A percentile compares a stretch with the other conserved stretches of the same genome.
Conservation (phyloP, 2,329 filamentous ascomycete genomes). For the Alternaria conjuncta region DNA sequence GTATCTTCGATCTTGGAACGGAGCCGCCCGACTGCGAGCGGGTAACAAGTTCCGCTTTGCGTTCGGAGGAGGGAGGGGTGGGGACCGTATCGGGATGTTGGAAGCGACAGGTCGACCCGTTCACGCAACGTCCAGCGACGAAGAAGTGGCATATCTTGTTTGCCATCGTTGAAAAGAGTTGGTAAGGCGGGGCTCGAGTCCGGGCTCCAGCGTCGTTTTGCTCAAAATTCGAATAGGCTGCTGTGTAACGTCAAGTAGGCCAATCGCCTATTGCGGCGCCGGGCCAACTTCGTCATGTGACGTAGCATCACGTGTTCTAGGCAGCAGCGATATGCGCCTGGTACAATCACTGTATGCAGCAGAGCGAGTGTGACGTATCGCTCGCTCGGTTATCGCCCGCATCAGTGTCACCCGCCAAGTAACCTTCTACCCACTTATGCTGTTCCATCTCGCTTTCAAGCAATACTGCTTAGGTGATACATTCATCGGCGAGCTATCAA, state of each 20-base stretch:
- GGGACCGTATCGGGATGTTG: neutral
- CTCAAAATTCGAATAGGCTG: neutral
- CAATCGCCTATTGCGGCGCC: neutral
- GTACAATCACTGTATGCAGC: neutral
- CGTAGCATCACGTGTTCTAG: neutral
- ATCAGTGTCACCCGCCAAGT: neutral
- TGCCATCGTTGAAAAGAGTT: neutral
- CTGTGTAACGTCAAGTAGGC: neutral
- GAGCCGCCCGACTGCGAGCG: neutral
- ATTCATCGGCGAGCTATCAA: too few species aligned
- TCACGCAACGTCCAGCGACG: neutral
- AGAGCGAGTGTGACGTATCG: neutral
- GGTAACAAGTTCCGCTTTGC: neutral
- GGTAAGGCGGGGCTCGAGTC: neutral
- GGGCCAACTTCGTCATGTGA: neutral
- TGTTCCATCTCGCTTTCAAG: neutral
- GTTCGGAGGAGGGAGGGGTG: neutral
- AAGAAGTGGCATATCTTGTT: slow-evolving; percentile 1
- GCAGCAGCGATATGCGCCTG: neutral
- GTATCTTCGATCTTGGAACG: neutral
- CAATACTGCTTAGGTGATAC: too few species aligned
- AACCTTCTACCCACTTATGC: neutral
- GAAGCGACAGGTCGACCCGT: neutral
- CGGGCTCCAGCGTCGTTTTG: neutral
- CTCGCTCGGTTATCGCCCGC: neutral